Evolutionary conservation across 2,329 filamentous ascomycete genomes (phyloP).

Genomic region (Trichoderma harzianum): DNA sequence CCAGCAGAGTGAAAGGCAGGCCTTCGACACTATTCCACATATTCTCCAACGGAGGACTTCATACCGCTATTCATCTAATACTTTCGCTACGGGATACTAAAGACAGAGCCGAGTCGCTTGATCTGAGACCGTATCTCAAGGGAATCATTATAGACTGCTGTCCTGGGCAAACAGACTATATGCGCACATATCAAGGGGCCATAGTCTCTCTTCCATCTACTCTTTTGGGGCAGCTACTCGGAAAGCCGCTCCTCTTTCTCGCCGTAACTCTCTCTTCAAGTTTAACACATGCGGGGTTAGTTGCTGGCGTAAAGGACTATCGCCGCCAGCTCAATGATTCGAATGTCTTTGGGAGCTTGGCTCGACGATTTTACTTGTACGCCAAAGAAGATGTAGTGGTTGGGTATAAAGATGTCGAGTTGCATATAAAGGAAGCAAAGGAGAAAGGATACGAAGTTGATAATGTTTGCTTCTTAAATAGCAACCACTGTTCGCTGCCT

Average conservation of each 20-base stretch:
- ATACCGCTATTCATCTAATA: not conserved
- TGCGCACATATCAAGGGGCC: not conserved
- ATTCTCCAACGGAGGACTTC: constrained; percentile 13
- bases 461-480: not conserved
- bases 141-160: constrained; percentile 6
- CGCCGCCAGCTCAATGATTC: not conserved
- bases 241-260: not conserved
- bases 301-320: not conserved
- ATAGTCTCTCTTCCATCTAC: not conserved
- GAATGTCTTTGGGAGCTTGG: not conserved
- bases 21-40: constrained; percentile 1
- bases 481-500: not conserved
- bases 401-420: not conserved
- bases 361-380: not conserved
- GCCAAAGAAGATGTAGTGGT: not conserved
- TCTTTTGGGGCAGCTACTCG: not conserved
- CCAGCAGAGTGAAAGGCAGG: not conserved
- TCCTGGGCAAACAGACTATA: constrained; percentile 2
- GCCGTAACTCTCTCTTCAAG: not conserved
- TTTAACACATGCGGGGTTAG: not conserved
- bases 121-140: not conserved
- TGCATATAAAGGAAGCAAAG: constrained; percentile 4
- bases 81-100: not conserved
- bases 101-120: not conserved
- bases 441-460: not conserved